Base-by-base conservation (phyloP, 148 eudicot genomes). In the Camellia lanceoleosa region DNA sequence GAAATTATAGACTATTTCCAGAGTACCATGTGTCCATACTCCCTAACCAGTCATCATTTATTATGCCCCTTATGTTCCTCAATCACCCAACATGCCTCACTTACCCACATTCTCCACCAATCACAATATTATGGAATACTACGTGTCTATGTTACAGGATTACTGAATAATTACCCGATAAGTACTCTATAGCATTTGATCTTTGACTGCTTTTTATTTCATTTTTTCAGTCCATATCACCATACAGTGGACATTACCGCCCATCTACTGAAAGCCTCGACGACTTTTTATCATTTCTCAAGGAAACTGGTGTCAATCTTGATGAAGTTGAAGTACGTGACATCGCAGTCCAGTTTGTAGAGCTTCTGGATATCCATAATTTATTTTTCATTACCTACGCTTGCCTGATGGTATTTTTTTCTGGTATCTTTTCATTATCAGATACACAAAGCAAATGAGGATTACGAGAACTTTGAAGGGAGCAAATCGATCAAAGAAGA, bases 171-270 rank as follows among this genome's bases (percentile, higher is more conserved):
- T 30, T 30, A 30, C 38, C 18, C 12, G 1, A 11, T 15, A 15
- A 4, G 0, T 19, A 1, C 8, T 5, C 43, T 74, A 73, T 43
- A 14, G 49, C 73, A 80, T 81, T 64, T 82, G 79, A 83, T 76
- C 6, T 12, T 47, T 68, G 49, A 59, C 62, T 16, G 11, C 67
- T 2, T 72, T 61, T 2, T 20, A 14, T 41, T 23, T 13, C 51
- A 5, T 43, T 65, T 83, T 83, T 81, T 52, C 91, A 95, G 99
- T 85, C 91, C 77, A 89, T 95, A 80, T 92, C 97, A 20, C 89
- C 97, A 14, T 90, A 95, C 68, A 95, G 99, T 82, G 99, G 99
- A 82, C 99, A 95, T 85, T 95, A 95, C 83, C 93, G 96, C 59
- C 99, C 99, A 73, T 84, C 91, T 64, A 91, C 90, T 82, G 99